Conservation (phyloP, 371 early-diverging fungal genomes). For the Funneliformis caledonium region DNA sequence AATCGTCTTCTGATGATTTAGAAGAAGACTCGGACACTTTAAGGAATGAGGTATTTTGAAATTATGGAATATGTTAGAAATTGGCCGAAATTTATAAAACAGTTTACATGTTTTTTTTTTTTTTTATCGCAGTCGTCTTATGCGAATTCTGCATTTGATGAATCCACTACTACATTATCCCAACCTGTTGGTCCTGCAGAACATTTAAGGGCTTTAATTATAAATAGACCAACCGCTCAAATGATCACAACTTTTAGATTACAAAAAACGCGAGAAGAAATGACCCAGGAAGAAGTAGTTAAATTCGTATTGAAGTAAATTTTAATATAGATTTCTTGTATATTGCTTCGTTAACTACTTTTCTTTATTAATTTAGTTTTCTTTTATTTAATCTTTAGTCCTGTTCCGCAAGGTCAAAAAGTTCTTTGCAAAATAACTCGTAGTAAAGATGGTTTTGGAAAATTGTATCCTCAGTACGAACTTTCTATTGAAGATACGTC, state of each 20-base stretch:
- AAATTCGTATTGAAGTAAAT: constrained; percentile 33
- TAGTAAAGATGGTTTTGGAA: constrained; percentile 70
- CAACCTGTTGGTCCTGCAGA: constrained; percentile 34
- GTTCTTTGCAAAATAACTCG: constrained; percentile 80
- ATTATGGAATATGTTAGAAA: neutral
- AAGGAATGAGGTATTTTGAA: neutral
- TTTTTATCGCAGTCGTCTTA: neutral
- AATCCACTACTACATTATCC: neutral
- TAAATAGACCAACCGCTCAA: constrained; percentile 35
- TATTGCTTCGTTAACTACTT: neutral
- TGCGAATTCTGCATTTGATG: neutral
- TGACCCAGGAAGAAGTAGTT: constrained; percentile 14
- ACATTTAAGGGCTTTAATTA: constrained; percentile 10
- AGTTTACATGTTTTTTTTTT: neutral
- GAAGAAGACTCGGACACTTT: constrained; percentile 3
- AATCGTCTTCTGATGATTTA: constrained; percentile 36
- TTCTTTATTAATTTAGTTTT: neutral
- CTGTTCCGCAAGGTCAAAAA: constrained; percentile 73
- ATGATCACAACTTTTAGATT: constrained; percentile 32
- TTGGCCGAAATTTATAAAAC: neutral
- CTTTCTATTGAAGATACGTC: constrained; percentile 68
- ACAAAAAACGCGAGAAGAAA: constrained; percentile 24
- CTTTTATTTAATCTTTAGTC: constrained; percentile 49
- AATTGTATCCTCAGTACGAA: constrained; percentile 75
- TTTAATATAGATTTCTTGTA: neutral